These are phyloP conservation scores for Cutaneotrichosporon mucoides DNA, from an alignment of 1,284 basidiomycete species.

Conservation along the genomic window DNA sequence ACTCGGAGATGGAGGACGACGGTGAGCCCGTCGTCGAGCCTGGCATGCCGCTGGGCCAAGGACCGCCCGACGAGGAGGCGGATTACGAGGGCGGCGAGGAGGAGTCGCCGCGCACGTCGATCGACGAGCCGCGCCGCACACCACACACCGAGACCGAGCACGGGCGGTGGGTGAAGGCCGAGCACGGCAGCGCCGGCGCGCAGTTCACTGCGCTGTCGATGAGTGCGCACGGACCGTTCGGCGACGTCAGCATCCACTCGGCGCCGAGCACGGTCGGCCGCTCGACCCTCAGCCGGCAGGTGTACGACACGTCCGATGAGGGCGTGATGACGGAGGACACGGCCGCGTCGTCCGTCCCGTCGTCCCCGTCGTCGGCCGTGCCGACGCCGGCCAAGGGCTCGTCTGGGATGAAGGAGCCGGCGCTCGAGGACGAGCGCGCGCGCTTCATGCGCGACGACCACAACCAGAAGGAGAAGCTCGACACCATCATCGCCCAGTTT, in stretches of 20 bases:
- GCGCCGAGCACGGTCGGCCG: too few relatives aligned
- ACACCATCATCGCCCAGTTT: constrained; percentile 46
- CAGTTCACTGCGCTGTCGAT: constrained; percentile 26
- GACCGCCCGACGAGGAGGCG: not conserved
- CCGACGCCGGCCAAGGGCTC: too few relatives aligned
- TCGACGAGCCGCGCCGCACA: too few relatives aligned
- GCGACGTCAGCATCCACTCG: not conserved
- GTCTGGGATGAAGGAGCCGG: too few relatives aligned
- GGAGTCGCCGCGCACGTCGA: too few relatives aligned
- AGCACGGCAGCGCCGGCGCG: constrained; percentile 2
- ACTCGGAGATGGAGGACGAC: not conserved
- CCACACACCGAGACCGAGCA: not conserved
- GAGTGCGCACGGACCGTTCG: constrained; percentile 23
- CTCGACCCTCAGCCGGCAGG: too few relatives aligned
- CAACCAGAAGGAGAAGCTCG: constrained; percentile 40
- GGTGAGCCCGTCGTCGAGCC: not conserved
- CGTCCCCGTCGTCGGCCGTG: too few relatives aligned
- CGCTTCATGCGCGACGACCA: constrained; percentile 19
- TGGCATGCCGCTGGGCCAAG: not conserved
- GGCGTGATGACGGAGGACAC: not conserved
- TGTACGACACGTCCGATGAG: not conserved
- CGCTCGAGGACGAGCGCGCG: not conserved
- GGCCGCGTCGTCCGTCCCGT: too few relatives aligned
- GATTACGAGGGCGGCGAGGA: too few relatives aligned
- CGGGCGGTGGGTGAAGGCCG: not conserved